A percentile compares a stretch with the other conserved stretches of the same genome.
These are phyloP conservation scores for Wickerhamiella brachini DNA, from an alignment of 805 yeast genomes.

Conservation along the genomic window DNA sequence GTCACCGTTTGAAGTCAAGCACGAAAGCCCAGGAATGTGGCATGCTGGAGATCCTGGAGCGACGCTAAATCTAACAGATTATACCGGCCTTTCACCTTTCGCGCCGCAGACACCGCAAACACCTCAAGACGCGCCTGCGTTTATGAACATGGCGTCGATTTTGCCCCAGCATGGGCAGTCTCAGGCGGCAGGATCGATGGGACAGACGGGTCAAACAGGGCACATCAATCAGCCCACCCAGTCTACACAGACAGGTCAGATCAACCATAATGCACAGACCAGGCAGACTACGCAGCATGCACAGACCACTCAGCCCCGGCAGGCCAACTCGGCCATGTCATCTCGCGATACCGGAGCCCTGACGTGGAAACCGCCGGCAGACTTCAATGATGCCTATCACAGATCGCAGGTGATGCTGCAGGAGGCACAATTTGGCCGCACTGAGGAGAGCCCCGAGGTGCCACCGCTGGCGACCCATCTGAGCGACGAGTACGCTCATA, in stretches of 20 bases:
- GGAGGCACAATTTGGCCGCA: slow-evolving; percentile 12
- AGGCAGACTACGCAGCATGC: too few species aligned
- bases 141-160: not conserved
- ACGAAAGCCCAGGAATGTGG: not conserved
- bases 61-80: not conserved
- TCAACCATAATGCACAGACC: too few species aligned
- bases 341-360: slow-evolving; percentile 26
- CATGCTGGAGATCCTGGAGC: not conserved
- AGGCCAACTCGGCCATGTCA: slow-evolving; percentile 45
- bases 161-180: too few species aligned
- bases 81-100: not conserved
- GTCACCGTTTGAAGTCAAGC: not conserved
- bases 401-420: slow-evolving; percentile 12
- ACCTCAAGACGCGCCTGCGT: not conserved
- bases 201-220: too few species aligned
- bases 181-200: too few species aligned
- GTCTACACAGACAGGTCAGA: too few species aligned
- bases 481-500: slow-evolving; percentile 7
- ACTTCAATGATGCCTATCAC: slow-evolving; percentile 2
- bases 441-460: slow-evolving; percentile 3
- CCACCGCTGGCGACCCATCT: slow-evolving; percentile 5
- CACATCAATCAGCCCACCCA: too few species aligned
- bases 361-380: slow-evolving; percentile 8
- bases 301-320: too few species aligned
- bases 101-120: not conserved